These are phyloP conservation scores for Penicillium carneum DNA, from an alignment of 2,329 filamentous ascomycete genomes.

Conservation along the genomic window DNA sequence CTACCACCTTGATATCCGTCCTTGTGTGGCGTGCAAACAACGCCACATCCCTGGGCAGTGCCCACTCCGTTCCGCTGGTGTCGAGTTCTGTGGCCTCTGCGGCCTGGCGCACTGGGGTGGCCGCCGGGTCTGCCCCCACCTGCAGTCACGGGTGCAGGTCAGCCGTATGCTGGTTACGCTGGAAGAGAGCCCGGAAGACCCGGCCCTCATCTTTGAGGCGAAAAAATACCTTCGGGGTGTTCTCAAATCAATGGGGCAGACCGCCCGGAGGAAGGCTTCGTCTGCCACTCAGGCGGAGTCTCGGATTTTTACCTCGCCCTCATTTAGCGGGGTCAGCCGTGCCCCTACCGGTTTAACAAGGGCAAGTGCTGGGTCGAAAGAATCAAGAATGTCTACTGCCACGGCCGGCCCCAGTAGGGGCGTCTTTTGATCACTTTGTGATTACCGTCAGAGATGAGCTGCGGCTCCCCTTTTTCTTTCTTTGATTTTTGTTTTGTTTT, in stretches of 20 bases:
- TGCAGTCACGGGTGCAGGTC: slow-evolving; percentile 69
- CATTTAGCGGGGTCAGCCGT: neutral
- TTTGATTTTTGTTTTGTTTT: too few relatives aligned
- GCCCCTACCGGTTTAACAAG: neutral
- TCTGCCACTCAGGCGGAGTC: neutral
- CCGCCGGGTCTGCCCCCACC: slow-evolving; percentile 66
- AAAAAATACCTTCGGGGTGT: slow-evolving; percentile 65
- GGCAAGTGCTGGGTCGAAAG: neutral
- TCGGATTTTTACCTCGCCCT: neutral
- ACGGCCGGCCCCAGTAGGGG: neutral
- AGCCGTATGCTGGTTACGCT: slow-evolving; percentile 69
- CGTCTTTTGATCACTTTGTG: neutral
- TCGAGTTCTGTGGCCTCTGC: slow-evolving; percentile 70
- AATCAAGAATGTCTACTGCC: neutral
- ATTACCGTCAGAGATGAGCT: neutral
- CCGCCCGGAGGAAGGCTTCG: slow-evolving; percentile 47
- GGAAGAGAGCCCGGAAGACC: slow-evolving; percentile 64
- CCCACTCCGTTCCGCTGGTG: slow-evolving; percentile 64
- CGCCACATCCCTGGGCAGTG: slow-evolving; percentile 67
- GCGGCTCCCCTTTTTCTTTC: neutral
- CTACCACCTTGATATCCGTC: neutral
- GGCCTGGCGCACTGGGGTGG: slow-evolving; percentile 67
- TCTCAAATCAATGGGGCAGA: slow-evolving; percentile 62
- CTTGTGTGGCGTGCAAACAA: slow-evolving; percentile 63
- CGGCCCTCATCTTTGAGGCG: slow-evolving; percentile 61